Conservation (phyloP, 306 rosid genomes). For the Inga laurina region DNA sequence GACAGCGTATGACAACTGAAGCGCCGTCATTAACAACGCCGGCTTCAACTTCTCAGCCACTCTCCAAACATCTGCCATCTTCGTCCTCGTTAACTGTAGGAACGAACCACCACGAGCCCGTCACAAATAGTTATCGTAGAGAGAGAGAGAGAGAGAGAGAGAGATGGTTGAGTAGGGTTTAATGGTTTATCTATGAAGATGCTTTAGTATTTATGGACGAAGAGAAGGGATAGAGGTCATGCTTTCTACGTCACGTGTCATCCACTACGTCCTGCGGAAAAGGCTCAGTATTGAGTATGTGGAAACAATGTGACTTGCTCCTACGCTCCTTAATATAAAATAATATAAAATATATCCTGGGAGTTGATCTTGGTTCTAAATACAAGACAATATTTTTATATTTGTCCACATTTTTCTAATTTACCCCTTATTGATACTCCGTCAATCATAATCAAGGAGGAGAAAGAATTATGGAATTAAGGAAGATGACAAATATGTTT, state of each 20-base stretch:
- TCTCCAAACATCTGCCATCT: neutral
- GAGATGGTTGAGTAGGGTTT: too few relatives aligned
- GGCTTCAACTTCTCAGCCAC: constrained; percentile 42
- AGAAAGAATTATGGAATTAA: too few relatives aligned
- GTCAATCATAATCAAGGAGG: too few relatives aligned
- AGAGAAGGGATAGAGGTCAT: neutral
- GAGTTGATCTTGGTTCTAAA: too few relatives aligned
- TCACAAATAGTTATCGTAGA: neutral
- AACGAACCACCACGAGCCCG: neutral
- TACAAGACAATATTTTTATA: too few relatives aligned
- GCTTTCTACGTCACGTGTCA: neutral
- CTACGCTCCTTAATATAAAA: too few relatives aligned
- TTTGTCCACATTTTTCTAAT: too few relatives aligned
- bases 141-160: neutral
- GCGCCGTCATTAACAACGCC: constrained; percentile 43
- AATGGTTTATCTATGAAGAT: too few relatives aligned
- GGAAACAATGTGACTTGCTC: neutral
- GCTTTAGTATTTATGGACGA: neutral
- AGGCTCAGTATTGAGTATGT: neutral
- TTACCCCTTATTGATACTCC: too few relatives aligned
- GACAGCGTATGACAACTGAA: constrained; percentile 45
- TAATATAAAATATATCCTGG: too few relatives aligned
- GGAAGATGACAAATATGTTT: accelerated
- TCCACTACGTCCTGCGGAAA: neutral
- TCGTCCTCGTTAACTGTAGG: neutral